Conservation (phyloP, 371 early-diverging fungal species). For the Blastocladiella emersonii region DNA sequence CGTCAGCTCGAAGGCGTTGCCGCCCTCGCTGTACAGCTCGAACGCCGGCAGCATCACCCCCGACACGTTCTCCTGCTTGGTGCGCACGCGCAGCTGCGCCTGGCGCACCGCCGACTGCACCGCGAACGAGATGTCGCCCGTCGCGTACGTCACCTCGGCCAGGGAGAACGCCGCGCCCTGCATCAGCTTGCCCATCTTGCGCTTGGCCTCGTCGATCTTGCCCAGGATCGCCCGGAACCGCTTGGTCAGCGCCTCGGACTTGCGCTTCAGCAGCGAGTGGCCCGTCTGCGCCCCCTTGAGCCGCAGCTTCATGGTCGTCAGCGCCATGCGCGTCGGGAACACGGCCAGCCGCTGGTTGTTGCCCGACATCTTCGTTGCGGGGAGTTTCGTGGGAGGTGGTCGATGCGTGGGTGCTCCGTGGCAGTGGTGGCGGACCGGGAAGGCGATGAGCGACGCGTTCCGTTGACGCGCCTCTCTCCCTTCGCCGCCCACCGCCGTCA, state of each 20-base stretch:
- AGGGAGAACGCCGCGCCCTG: conserved; percentile 95
- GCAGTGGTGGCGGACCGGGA: no score
- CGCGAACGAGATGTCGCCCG: conserved; percentile 83
- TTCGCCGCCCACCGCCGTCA: no score
- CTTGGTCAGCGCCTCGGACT: conserved; percentile 94
- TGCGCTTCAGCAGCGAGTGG: conserved; percentile 91
- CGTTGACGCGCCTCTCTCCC: no score
- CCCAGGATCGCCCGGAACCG: conserved; percentile 88
- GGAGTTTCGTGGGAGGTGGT: no score
- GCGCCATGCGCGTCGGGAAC: conserved; percentile 87
- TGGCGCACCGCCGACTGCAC: conserved; percentile 3
- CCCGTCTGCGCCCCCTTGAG: conserved; percentile 98
- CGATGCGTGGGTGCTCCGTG: no score
- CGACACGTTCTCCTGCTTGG: conserved; percentile 92
- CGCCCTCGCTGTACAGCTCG: conserved; percentile 69
- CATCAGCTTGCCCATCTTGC: conserved; percentile 92
- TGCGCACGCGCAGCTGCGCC: conserved; percentile 79
- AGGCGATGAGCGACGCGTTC: no score
- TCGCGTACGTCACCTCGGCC: conserved; percentile 92
- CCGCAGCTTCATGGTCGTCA: conserved; percentile 84
- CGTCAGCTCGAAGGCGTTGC: conserved; percentile 85
- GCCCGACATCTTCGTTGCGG: conserved; percentile 55
- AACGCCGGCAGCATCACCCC: conserved; percentile 92
- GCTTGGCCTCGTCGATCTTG: conserved; percentile 90
- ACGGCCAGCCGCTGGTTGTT: conserved; percentile 50